These are phyloP conservation scores for Ilex asprella DNA, from an alignment of 257 asterid species.

Conservation along the genomic window DNA sequence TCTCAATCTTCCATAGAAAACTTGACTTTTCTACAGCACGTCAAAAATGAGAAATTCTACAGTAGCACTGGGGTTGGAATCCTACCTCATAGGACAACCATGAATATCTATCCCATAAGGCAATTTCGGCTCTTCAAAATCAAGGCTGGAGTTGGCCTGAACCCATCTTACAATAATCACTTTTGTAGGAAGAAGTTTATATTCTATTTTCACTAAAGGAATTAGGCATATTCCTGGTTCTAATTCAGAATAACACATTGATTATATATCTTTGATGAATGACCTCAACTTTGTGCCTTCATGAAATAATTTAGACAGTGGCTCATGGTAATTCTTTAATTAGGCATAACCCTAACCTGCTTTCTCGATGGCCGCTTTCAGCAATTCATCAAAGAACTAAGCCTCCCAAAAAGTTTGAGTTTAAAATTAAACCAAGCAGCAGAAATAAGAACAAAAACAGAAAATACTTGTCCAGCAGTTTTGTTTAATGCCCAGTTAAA, in stretches of 20 bases:
- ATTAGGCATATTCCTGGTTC: neutral
- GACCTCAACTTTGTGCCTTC: too few relatives aligned
- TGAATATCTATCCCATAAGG: too few relatives aligned
- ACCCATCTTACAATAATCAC: too few relatives aligned
- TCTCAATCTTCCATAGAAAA: too few relatives aligned
- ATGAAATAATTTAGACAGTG: neutral
- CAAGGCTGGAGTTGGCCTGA: too few relatives aligned
- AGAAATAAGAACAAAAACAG: neutral
- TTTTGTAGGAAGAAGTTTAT: too few relatives aligned
- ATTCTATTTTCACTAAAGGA: neutral
- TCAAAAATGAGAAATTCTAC: too few relatives aligned
- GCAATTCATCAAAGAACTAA: neutral
- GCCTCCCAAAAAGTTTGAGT: neutral
- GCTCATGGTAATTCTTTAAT: neutral
- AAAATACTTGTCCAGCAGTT: slow-evolving; percentile 72
- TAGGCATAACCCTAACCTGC: neutral
- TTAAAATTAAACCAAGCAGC: neutral
- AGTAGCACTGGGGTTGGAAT: too few relatives aligned
- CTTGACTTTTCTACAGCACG: too few relatives aligned
- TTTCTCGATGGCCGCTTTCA: too few relatives aligned
- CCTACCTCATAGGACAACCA: too few relatives aligned
- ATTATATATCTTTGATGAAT: neutral
- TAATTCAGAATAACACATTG: neutral
- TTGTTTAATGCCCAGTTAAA: slow-evolving; percentile 92
- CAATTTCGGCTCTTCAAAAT: too few relatives aligned